Base-by-base conservation (phyloP, 495 filamentous ascomycete genomes). In the Tirmania nivea region DNA sequence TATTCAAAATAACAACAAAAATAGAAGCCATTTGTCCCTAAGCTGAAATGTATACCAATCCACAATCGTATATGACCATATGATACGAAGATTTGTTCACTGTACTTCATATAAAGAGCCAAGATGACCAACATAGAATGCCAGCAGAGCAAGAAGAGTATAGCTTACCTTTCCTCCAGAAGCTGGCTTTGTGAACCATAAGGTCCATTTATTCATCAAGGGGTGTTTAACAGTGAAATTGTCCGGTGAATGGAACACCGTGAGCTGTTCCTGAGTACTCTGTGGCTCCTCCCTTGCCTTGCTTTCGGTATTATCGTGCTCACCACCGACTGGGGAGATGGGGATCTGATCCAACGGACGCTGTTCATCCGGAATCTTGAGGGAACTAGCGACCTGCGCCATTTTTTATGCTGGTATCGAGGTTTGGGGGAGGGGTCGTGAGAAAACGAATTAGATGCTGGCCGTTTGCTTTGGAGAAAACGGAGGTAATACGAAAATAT, bases 221-320 rank as follows among this genome's bases (percentile, higher is more conserved):
- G 87, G 88, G 67, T 97, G 90, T 73, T 96, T 96, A 65, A 95
- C 88, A 64, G 92, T 96, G 76, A 97, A 97, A 73, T 95, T 93
- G 52, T 95, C 83, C 51, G 86, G 79, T 70, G 94, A 82, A 67
- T 97, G 86, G 73, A 97, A 96, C 54, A 97, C 87, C 25, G 90
- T 96, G 60, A 94, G 69, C 17, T 77, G 70, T 56, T 86, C 78
- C 19, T 64, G 63, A 52, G 53, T 55, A 25, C 57, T 55, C 35
- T 56, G 57, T 19, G 53, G 49, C 52, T 72, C 67, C n/a, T 72
- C 65, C 52, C 62, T 48, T 25, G n/a, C 6, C 48, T 50, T 50
- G 34, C 65, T 69, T 52, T 63, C 62, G 48, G 63, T 37, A 51
- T 60, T 59, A 50, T 69, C 69, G 47, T 63, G 53, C 48, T 61